Evolutionary conservation across 2,329 filamentous ascomycete genomes (phyloP).

Genomic region (Monilinia polystroma): DNA sequence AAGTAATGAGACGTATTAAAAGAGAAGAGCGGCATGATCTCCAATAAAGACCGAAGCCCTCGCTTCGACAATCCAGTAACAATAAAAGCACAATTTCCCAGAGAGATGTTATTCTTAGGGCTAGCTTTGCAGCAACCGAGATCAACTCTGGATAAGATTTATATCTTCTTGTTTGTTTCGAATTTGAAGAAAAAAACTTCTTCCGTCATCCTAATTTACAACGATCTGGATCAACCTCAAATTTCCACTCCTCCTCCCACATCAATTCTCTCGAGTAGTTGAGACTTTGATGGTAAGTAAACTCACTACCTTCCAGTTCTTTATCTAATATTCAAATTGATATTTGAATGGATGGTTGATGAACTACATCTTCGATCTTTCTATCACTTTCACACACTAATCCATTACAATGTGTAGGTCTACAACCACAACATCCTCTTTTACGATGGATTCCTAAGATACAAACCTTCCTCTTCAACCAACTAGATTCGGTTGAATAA

Average conservation of each 20-base stretch:
- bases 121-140: not conserved
- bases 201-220: not conserved
- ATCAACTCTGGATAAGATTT: not conserved
- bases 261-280: not conserved
- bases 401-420: not conserved
- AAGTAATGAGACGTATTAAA: not conserved
- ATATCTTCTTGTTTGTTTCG: not conserved
- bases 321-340: not conserved
- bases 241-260: not conserved
- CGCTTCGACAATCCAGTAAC: constrained; percentile 4
- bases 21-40: not conserved
- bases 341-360: not conserved
- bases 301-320: not conserved
- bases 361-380: not conserved
- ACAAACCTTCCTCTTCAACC: too few species aligned
- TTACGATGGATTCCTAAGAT: too few species aligned
- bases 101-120: not conserved
- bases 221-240: not conserved
- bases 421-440: not conserved
- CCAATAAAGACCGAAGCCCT: not conserved
- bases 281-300: not conserved
- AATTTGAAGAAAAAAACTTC: not conserved
- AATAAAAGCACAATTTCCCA: not conserved
- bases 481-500: not conserved
- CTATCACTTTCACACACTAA: not conserved